phyloP scores from a whole-genome alignment of 2,329 filamentous ascomycete species.

The Fusarium torreyae region DNA sequence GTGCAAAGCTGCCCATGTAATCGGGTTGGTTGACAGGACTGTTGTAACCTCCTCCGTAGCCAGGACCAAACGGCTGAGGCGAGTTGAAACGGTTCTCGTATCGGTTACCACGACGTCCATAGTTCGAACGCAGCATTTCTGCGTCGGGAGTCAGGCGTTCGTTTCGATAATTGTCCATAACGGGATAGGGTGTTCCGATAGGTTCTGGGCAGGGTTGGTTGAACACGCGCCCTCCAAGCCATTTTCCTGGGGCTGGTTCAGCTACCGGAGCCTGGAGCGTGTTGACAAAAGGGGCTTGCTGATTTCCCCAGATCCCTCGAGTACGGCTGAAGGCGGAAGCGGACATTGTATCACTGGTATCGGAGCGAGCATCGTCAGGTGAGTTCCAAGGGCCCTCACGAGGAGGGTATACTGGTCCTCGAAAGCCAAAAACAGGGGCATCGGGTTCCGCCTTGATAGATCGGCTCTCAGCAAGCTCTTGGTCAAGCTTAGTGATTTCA shows the following conservation, averaged over 20 bases:
- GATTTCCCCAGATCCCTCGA: conserved; percentile 70
- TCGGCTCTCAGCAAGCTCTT: conserved; percentile 77
- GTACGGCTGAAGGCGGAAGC: conserved; percentile 67
- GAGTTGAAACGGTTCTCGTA: conserved; percentile 62
- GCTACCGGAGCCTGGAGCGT: conserved; percentile 56
- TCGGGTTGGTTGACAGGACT: conserved; percentile 56
- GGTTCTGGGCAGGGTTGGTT: conserved; percentile 61
- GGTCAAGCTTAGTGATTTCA: conserved; percentile 79
- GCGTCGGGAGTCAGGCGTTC: conserved; percentile 66
- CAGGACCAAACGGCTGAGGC: conserved; percentile 53
- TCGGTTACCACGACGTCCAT: conserved; percentile 62
- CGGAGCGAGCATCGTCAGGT: conserved; percentile 70
- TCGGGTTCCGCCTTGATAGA: conserved; percentile 69
- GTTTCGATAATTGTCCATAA: conserved; percentile 60
- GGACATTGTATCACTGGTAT: conserved; percentile 69
- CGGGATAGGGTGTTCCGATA: conserved; percentile 51
- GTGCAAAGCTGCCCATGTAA: conserved; percentile 54
- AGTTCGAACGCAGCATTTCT: conserved; percentile 62
- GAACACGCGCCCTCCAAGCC: conserved; percentile 62
- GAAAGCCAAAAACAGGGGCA: conserved; percentile 37
- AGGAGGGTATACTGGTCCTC: conserved; percentile 40
- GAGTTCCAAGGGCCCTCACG: conserved; percentile 67
- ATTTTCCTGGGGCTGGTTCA: conserved; percentile 57
- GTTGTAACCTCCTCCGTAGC: conserved; percentile 57
- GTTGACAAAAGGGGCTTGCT: conserved; percentile 59